Base-by-base conservation (phyloP, 2,329 filamentous ascomycete genomes). In the Hawksworthiomyces lignivorus region DNA sequence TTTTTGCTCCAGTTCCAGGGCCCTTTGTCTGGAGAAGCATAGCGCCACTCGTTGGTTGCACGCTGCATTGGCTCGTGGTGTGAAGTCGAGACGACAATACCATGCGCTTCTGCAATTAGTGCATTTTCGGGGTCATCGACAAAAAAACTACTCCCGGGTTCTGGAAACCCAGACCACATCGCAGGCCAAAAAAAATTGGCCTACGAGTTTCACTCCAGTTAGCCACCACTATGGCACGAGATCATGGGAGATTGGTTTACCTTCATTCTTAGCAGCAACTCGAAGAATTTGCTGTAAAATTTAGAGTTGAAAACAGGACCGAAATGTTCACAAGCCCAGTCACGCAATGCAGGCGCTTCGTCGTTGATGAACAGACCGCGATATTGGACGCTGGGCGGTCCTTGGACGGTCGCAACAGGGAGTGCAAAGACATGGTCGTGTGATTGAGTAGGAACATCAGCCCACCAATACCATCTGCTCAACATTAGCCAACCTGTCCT, bases 181-280 rank as follows among this genome's bases (percentile, higher is more conserved):
- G 79, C 77, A 0, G 78, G 80, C 80, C 80, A 83, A 40, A 83
- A 61, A 48, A 80, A 82, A 53, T 83, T 83, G 2, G 76, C 75
- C 53, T 68, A n/a, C n/a, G n/a, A n/a, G n/a, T n/a, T n/a, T n/a
- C n/a, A n/a, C n/a, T n/a, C n/a, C n/a, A n/a, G n/a, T n/a, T n/a
- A n/a, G n/a, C n/a, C n/a, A n/a, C n/a, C n/a, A n/a, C n/a, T n/a
- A n/a, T n/a, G n/a, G n/a, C n/a, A n/a, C n/a, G n/a, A n/a, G n/a
- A n/a, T n/a, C n/a, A n/a, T n/a, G n/a, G n/a, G n/a, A n/a, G n/a
- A n/a, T n/a, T n/a, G n/a, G n/a, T n/a, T n/a, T n/a, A n/a, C n/a
- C n/a, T n/a, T 72, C 17, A 80, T 64, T 12, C 78, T 63, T 4
- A 82, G 63, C 2, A 81, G 59, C 5, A 84, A 64, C 52, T 84